These are phyloP conservation scores for Blastomyces parvus DNA, from an alignment of 2,329 filamentous ascomycete species.

Conservation along the genomic window DNA sequence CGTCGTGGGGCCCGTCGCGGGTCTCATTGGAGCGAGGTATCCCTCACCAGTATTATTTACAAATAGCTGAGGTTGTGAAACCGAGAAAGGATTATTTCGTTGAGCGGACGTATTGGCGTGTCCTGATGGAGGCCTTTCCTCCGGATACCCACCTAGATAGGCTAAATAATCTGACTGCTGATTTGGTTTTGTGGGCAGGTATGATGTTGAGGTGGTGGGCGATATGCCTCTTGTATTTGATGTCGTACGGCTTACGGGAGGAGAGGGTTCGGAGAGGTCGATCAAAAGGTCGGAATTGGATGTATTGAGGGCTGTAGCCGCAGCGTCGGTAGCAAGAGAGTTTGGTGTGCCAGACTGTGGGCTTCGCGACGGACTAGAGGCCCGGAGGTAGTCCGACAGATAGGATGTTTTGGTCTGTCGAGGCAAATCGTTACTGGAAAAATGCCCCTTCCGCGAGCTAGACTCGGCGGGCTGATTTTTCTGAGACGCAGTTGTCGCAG, in stretches of 20 bases:
- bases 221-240: slow-evolving; percentile 19
- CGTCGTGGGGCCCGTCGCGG: not conserved
- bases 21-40: not conserved
- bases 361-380: slow-evolving; percentile 8
- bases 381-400: slow-evolving; percentile 16
- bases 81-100: not conserved
- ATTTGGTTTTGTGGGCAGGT: slow-evolving; percentile 32
- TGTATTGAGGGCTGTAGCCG: slow-evolving; percentile 12
- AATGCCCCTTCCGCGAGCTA: not conserved
- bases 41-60: slow-evolving; percentile 1
- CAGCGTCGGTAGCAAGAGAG: slow-evolving; percentile 13
- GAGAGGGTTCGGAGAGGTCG: slow-evolving; percentile 10
- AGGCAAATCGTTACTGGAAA: slow-evolving; percentile 5
- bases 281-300: slow-evolving; percentile 6
- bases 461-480: not conserved
- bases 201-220: slow-evolving; percentile 18
- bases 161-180: slow-evolving; percentile 28
- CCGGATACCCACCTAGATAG: slow-evolving; percentile 29
- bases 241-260: slow-evolving; percentile 17
- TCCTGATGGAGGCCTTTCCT: slow-evolving; percentile 20
- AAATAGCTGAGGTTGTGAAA: not conserved
- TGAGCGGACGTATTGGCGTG: not conserved
- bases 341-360: slow-evolving; percentile 9
- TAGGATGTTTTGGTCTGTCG: slow-evolving; percentile 7
- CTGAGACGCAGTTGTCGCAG: not conserved